Conservation (phyloP, 83 land plant species). For the Picea mariana region DNA sequence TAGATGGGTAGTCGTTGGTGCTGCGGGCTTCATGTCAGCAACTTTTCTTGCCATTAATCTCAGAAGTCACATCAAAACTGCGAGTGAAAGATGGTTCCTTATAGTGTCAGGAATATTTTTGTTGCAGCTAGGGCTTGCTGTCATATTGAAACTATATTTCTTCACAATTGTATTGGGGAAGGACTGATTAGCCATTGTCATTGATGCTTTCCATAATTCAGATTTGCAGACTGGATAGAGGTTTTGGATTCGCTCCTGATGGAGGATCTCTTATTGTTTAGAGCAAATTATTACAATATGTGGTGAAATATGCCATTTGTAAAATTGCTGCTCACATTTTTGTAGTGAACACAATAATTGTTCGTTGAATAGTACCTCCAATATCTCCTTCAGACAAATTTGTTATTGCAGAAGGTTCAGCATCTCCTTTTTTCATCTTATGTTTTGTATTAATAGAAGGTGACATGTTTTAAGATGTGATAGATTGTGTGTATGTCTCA, state of each 20-base stretch:
- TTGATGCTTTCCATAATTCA: not conserved
- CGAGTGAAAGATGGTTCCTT: slow-evolving; percentile 75
- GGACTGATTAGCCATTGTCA: slow-evolving; percentile 5
- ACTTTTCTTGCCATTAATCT: slow-evolving; percentile 91
- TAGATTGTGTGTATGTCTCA: too few species aligned
- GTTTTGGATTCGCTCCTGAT: not conserved
- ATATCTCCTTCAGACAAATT: slow-evolving; percentile 1
- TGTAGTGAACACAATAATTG: slow-evolving; percentile 3
- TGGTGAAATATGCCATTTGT: slow-evolving; percentile 11
- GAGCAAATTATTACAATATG: slow-evolving; percentile 6
- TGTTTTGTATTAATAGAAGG: not conserved
- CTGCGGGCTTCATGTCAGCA: slow-evolving; percentile 94
- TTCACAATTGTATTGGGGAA: slow-evolving; percentile 65
- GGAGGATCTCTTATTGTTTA: slow-evolving; percentile 5
- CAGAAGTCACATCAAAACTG: slow-evolving; percentile 84
- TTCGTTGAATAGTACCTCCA: not conserved
- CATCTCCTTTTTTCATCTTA: not conserved
- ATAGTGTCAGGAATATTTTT: slow-evolving; percentile 56
- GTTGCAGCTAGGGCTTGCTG: slow-evolving; percentile 80
- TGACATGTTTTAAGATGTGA: too few species aligned
- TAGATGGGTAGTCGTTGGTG: slow-evolving; percentile 91
- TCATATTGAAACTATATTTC: slow-evolving; percentile 82
- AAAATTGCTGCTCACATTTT: slow-evolving; percentile 11
- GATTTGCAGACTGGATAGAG: not conserved
- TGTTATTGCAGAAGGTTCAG: slow-evolving; percentile 3